These are phyloP conservation scores for Pestalotiopsis sp. DNA, from an alignment of 2,329 filamentous ascomycete species.

Conservation along the genomic window DNA sequence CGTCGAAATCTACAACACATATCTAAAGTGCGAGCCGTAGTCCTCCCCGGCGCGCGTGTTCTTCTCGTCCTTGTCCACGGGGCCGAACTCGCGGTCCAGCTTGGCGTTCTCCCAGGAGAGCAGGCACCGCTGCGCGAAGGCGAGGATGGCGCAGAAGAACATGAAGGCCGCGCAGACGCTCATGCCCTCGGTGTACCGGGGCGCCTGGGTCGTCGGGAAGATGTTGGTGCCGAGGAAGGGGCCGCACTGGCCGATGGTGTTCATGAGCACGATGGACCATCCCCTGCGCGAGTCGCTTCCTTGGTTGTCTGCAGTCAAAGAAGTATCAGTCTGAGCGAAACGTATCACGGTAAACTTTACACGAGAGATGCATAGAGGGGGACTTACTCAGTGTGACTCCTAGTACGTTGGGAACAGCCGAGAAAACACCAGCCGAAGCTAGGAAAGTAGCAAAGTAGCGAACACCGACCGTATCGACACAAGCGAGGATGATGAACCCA, in stretches of 20 bases:
- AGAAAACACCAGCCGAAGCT: constrained; percentile 42
- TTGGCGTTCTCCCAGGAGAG: constrained; percentile 25
- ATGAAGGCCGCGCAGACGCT: constrained; percentile 30
- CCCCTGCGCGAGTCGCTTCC: constrained; percentile 28
- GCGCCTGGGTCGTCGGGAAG: constrained; percentile 21
- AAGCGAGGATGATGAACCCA: constrained; percentile 30
- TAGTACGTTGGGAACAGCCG: constrained; percentile 28
- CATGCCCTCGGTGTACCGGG: constrained; percentile 27
- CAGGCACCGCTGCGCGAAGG: constrained; percentile 21
- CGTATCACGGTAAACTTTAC: too few relatives aligned
- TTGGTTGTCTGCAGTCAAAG: constrained; percentile 25
- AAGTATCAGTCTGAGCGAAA: background rate
- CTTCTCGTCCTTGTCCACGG: constrained; percentile 14
- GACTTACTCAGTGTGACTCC: constrained; percentile 26
- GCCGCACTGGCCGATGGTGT: constrained; percentile 29
- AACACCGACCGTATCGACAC: constrained; percentile 35
- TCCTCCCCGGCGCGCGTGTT: constrained; percentile 19
- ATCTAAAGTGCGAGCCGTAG: constrained; percentile 26
- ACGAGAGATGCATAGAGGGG: background rate
- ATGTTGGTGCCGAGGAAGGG: constrained; percentile 28
- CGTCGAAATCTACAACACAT: constrained; percentile 18
- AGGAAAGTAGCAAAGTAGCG: constrained; percentile 52
- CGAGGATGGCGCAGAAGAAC: constrained; percentile 28
- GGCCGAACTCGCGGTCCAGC: constrained; percentile 25
- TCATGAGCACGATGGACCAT: constrained; percentile 28